Conservation (phyloP, 768 basidiomycete species). For the Suillus subalutaceus region DNA sequence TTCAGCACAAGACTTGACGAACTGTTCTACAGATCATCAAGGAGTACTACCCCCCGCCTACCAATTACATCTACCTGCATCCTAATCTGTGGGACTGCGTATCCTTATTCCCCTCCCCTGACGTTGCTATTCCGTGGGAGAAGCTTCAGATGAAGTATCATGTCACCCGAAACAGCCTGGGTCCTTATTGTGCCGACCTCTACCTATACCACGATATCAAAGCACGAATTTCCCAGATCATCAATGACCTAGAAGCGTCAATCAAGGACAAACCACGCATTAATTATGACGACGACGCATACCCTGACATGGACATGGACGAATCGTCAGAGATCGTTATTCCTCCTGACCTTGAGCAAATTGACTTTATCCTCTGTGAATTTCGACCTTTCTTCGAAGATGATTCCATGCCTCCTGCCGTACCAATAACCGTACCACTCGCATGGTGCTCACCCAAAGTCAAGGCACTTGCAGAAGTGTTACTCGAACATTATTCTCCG, state of each 20-base stretch:
- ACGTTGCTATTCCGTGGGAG: conserved; percentile 54
- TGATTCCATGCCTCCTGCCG: conserved; percentile 23
- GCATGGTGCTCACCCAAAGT: conserved; percentile 79
- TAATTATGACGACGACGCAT: conserved; percentile 17
- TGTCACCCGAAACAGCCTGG: conserved; percentile 62
- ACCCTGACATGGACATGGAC: conserved; percentile 31
- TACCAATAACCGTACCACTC: conserved; percentile 48
- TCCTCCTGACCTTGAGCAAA: conserved; percentile 49
- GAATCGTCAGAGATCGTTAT: conserved; percentile 25
- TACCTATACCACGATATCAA: conserved; percentile 67
- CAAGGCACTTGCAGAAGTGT: conserved; percentile 57
- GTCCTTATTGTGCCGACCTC: conserved; percentile 74
- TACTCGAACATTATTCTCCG: conserved; percentile 53
- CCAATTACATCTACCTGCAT: conserved; percentile 56
- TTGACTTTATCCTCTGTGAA: conserved; percentile 51
- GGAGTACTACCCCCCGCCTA: conserved; percentile 55
- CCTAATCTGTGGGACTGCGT: conserved; percentile 59
- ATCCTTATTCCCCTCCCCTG: conserved; percentile 37
- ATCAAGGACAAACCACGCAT: conserved; percentile 20
- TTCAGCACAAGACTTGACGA: conserved; percentile 1
- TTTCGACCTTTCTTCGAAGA: conserved; percentile 43
- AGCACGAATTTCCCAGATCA: conserved; percentile 46
- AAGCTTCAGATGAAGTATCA: conserved; percentile 66
- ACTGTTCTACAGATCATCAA: conserved; percentile 51
- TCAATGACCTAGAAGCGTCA: conserved; percentile 31